Evolutionary conservation across 371 early-diverging fungal species (phyloP).

Genomic region (Mortierella sp.): DNA sequence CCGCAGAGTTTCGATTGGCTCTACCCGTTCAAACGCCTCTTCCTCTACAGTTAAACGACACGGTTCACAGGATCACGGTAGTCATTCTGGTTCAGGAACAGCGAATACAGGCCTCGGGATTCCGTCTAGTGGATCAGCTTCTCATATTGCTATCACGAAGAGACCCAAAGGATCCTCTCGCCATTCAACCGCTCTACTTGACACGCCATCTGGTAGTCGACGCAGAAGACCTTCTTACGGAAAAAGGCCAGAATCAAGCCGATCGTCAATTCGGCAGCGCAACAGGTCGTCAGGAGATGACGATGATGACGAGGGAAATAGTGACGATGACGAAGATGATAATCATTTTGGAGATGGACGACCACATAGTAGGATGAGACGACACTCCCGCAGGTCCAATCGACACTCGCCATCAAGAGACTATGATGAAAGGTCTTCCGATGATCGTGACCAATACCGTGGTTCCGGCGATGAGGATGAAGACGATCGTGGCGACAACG

Average conservation of each 20-base stretch:
- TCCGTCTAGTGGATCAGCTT: conserved; percentile 10
- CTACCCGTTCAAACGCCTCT: conserved; percentile 35
- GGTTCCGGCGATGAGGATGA: conserved; percentile 43
- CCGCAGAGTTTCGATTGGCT: conserved; percentile 51
- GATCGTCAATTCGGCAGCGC: conserved; percentile 45
- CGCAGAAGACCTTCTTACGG: conserved; percentile 24
- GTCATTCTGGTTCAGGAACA: conserved; percentile 14
- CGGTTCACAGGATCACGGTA: conserved; percentile 7
- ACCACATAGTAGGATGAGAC: conserved; percentile 35
- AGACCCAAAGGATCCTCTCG: conserved; percentile 34
- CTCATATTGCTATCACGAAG: conserved; percentile 14
- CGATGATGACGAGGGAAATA: conserved; percentile 38
- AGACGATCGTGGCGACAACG: conserved; percentile 60
- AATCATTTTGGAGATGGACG: conserved; percentile 33
- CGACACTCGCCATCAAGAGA: conserved; percentile 27
- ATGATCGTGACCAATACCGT: conserved; percentile 24
- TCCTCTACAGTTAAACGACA: conserved; percentile 44
- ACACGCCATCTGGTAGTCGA: conserved; percentile 37
- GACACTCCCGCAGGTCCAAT: conserved; percentile 35
- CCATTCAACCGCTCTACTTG: conserved; percentile 25
- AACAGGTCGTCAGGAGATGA: conserved; percentile 44
- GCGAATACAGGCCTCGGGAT: background rate
- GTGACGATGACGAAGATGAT: conserved; percentile 24
- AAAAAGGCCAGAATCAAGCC: conserved; percentile 34
- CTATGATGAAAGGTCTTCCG: conserved; percentile 20